phyloP scores from a whole-genome alignment of 148 eudicot species.

The Vaccinium darrowii region DNA sequence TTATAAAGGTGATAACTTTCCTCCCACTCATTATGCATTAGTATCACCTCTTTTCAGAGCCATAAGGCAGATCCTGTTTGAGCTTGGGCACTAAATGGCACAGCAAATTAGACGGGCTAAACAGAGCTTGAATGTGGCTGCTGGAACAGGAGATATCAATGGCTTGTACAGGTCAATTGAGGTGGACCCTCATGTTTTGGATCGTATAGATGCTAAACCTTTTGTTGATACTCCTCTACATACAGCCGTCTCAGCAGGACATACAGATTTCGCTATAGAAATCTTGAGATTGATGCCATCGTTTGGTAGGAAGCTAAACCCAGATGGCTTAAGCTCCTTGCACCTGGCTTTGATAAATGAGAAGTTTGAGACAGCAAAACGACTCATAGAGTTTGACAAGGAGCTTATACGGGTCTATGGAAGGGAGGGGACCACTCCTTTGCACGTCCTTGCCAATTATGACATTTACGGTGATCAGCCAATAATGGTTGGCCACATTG shows the following conservation, averaged over 20 bases:
- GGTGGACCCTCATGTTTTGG: not conserved
- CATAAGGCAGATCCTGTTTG: not conserved
- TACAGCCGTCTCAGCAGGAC: not conserved
- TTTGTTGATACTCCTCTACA: constrained; percentile 6
- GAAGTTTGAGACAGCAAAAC: not conserved
- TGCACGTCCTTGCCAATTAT: not conserved
- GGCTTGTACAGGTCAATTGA: not conserved
- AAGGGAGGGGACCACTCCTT: not conserved
- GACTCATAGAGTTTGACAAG: not conserved
- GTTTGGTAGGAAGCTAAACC: not conserved
- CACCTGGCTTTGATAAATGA: not conserved
- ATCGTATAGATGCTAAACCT: not conserved
- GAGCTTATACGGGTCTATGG: not conserved
- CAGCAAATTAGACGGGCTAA: not conserved
- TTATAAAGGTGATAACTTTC: not conserved
- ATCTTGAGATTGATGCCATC: not conserved
- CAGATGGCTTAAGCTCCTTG: constrained; percentile 9
- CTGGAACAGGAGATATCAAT: not conserved
- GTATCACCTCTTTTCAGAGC: not conserved
- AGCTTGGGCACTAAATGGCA: not conserved
- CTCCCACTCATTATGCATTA: not conserved
- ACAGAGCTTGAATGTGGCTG: not conserved
- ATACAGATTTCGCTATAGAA: not conserved
- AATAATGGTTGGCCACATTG: too few species aligned
- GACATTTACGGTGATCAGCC: not conserved